phyloP scores from a whole-genome alignment of 2,329 filamentous ascomycete species.

The Pseudogymnoascus sp. region DNA sequence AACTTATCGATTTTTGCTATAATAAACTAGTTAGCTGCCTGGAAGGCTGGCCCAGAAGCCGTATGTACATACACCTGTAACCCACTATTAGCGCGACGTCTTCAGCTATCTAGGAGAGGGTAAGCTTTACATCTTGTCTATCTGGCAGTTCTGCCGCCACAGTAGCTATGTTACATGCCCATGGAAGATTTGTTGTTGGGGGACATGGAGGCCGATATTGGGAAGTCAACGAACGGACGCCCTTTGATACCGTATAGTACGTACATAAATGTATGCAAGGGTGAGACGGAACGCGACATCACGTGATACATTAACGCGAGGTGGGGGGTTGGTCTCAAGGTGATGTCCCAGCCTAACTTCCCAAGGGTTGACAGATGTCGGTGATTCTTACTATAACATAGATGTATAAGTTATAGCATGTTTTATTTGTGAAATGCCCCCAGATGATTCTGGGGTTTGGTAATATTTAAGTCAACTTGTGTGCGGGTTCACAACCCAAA shows the following conservation, averaged over 20 bases:
- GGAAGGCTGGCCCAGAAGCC: neutral
- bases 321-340: neutral
- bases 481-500: slow-evolving; percentile 5
- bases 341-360: neutral
- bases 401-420: slow-evolving; percentile 7
- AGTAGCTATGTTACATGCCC: slow-evolving; percentile 7
- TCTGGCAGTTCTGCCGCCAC: slow-evolving; percentile 4
- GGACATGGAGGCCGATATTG: neutral
- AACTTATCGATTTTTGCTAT: slow-evolving; percentile 86
- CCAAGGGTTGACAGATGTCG: neutral
- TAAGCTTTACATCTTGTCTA: neutral
- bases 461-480: neutral
- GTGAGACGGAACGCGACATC: neutral
- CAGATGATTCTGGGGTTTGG: slow-evolving; percentile 5
- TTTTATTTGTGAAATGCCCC: slow-evolving; percentile 5
- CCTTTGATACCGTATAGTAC: neutral
- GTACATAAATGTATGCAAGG: slow-evolving; percentile 8
- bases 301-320: neutral
- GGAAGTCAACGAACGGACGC: neutral
- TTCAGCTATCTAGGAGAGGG: neutral
- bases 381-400: slow-evolving; percentile 9
- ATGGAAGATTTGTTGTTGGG: slow-evolving; percentile 1
- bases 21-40: slow-evolving; percentile 14
- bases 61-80: slow-evolving; percentile 7
- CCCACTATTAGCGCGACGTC: neutral